A percentile compares a stretch with the other conserved stretches of the same genome.
Evolutionary conservation across 306 rosid genomes (phyloP).

Genomic region (Ochetophila trinervis): DNA sequence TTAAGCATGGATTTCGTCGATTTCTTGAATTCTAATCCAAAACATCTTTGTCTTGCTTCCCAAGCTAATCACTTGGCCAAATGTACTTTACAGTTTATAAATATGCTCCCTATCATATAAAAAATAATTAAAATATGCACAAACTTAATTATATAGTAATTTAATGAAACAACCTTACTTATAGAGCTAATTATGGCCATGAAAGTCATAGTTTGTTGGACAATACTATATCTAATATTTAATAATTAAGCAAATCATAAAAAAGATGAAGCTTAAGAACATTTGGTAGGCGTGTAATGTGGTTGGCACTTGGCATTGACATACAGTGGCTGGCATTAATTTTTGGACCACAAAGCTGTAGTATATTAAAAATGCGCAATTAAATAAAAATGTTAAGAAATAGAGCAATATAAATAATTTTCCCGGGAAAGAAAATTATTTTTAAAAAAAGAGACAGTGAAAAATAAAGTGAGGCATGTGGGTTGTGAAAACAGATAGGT

Average conservation of each 20-base stretch:
- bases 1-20: not conserved
- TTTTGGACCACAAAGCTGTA: no score
- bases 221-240: no score
- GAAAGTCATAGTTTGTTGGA: no score
- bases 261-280: no score
- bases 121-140: not conserved
- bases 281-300: no score
- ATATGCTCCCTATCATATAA: not conserved
- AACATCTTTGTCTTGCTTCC: conserved; percentile 30
- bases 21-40: conserved; percentile 15
- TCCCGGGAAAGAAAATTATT: not conserved
- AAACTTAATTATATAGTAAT: no score
- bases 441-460: not conserved
- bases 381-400: not conserved
- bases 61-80: conserved; percentile 4
- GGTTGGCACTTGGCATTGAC: no score
- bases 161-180: no score
- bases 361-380: no score
- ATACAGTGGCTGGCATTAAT: no score
- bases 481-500: conserved; percentile 36
- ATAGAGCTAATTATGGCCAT: no score
- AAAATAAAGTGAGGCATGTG: conserved; percentile 20
- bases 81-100: not conserved
- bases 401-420: not conserved
- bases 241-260: no score